Base-by-base conservation (phyloP, 768 basidiomycete genomes). In the Hygrocybe punicea region DNA sequence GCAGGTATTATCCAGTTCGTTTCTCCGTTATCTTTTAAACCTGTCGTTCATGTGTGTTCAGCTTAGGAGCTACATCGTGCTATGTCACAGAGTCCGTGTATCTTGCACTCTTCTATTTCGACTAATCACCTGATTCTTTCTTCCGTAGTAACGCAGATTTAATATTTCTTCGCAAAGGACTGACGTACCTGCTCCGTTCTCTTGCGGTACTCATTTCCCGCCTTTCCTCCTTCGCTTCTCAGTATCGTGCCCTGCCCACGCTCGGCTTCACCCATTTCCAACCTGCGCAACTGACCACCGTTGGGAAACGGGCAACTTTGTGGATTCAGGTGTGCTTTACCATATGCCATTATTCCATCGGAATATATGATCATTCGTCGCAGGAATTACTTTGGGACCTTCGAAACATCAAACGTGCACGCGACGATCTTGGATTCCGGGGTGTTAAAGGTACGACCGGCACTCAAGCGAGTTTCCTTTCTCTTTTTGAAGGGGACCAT, bases 391-490 rank as follows among this genome's bases (percentile, higher is more conserved):
- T 98, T 1, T 98, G 95, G 96, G 97, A 99, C 71, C 77, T 99
- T 57, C 81, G 96, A 17, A 98, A 98, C 71, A 79, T 99, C 67
- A 85, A 86, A 68, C 84, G 96, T 29, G 93, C 91, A 0, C 78
- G 92, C 21, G 86, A 91, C 60, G 96, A 98, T 70, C 73, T 99
- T 50, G 96, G 97, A 4, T 98, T 99, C 79, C 84, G 97, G 54
- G 97, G 97, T 46, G 97, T 96, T 51, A 99, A 99, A 73, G 97
- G 97, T n/a, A 98, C 97, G 0, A 99, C 97, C 0, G 97, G 97
- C 8, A 98, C 97, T 0, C 97, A 98, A 71, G 97, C 92, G 3
- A 93, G 91, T 63, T 99, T 98, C 78, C 77, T 98, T 55, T 78
- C 93, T 0, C 77, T 99, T 33, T 98, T 99, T 66, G 90, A 98